Evolutionary conservation across 2,329 filamentous ascomycete species (phyloP), one percentile per base, ranked within the genome.

Genomic region (Elsinoe ampelina): DNA sequence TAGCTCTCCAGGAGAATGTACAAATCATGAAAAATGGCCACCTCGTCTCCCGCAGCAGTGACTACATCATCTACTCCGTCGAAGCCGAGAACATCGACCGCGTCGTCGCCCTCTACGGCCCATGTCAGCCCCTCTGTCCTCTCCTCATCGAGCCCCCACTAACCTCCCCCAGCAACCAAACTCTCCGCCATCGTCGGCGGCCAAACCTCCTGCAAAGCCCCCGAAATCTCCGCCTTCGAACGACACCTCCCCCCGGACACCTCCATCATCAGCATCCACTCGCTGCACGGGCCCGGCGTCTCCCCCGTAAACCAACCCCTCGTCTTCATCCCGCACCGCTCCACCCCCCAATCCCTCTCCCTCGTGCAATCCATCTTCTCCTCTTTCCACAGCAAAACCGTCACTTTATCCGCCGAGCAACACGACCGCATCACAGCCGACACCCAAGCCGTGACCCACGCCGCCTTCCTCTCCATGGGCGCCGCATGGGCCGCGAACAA

Each of bases 41-140:
- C 75, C 81, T 92, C 71, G 93, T 98, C 66, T 96, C 93, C 65
- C 85, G 93, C 74, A 84, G 85, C 72, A 96, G 91, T 84, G 92
- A 97, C 79, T 97, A 91, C 73, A 95, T 96, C 75, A 90, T 98
- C 70, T 98, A 98, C 80, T 95, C 87, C 73, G 93, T 98, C 72
- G 92, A 97, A 74, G 93, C 93, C 60, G 89, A 90, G 65, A 82
- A 85, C 63, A 95, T 98, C 71, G 87, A 89, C 69, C 81, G 80
- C 63, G 88, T 96, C 65, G 93, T 96, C 66, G 86, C 85, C 61
- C 78, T 86, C 66, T 98, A 89, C 72, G 93, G 91, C 62, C 92
- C 92, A 65, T 96, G 90, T 95, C 89, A 77, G 85, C 52, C 38
- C 19, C 11, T 13, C 13, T 22, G 1, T 36, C 34, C 20, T 6